A percentile compares a stretch with the other conserved stretches of the same genome.
These are phyloP conservation scores for Aspergillus intermedius DNA, from an alignment of 2,329 filamentous ascomycete genomes.

Conservation along the genomic window DNA sequence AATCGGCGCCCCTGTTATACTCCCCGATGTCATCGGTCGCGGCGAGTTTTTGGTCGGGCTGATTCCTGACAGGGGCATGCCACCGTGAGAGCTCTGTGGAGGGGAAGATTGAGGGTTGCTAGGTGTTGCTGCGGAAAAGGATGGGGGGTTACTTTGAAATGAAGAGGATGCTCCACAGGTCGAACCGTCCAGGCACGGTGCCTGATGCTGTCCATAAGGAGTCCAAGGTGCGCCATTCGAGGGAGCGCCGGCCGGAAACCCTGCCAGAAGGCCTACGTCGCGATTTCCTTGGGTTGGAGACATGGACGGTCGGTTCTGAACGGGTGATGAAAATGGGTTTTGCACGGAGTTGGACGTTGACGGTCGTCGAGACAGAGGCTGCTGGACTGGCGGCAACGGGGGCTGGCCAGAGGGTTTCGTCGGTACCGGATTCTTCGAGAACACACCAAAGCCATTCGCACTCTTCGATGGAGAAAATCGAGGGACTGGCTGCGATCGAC, in stretches of 20 bases:
- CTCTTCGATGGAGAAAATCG: constrained; percentile 29
- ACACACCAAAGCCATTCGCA: constrained; percentile 21
- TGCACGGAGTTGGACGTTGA: constrained; percentile 36
- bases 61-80: constrained; percentile 36
- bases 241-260: constrained; percentile 30
- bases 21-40: constrained; percentile 29
- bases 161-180: constrained; percentile 22
- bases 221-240: constrained; percentile 28
- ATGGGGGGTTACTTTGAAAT: constrained; percentile 23
- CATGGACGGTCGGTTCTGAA: constrained; percentile 42
- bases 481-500: constrained; percentile 16
- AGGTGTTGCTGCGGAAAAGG: constrained; percentile 28
- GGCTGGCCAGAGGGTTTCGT: constrained; percentile 23
- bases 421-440: constrained; percentile 16
- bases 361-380: constrained; percentile 26
- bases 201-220: constrained; percentile 26
- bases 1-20: constrained; percentile 29
- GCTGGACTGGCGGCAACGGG: constrained; percentile 22
- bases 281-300: constrained; percentile 46
- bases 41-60: constrained; percentile 43
- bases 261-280: constrained; percentile 41
- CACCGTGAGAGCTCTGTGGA: constrained; percentile 29
- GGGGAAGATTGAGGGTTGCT: constrained; percentile 29
- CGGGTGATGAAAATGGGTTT: constrained; percentile 32
- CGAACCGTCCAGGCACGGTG: constrained; percentile 24